A percentile compares a stretch with the other conserved stretches of the same genome.
phyloP scores from a whole-genome alignment of 305 asterid species.

The Ajuga reptans region DNA sequence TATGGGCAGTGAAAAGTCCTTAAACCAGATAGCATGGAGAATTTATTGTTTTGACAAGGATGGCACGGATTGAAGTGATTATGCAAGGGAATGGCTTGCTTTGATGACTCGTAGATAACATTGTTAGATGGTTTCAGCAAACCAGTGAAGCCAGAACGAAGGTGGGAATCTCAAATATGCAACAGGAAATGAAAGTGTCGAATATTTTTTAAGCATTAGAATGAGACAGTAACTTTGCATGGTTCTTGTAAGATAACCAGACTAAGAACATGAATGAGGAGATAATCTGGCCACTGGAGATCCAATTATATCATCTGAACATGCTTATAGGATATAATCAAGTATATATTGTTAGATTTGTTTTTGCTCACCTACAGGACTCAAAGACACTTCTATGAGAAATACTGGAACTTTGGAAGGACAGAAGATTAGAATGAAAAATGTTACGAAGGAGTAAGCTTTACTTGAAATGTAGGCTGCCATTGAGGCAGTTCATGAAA shows the following conservation, averaged over 20 bases:
- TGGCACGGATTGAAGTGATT: background rate
- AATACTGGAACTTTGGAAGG: background rate
- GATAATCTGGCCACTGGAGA: background rate
- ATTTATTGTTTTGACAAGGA: background rate
- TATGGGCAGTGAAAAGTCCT: background rate
- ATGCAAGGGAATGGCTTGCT: background rate
- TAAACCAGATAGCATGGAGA: background rate
- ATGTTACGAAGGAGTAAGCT: background rate
- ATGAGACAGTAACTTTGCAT: background rate
- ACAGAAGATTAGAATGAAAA: background rate
- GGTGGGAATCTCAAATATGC: background rate
- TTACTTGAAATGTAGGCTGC: background rate
- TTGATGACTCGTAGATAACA: background rate
- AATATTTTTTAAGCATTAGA: background rate
- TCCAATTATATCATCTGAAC: background rate
- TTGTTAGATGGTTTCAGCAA: background rate
- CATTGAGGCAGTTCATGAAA: background rate
- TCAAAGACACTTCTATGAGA: background rate
- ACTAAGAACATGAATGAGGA: background rate
- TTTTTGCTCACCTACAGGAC: background rate
- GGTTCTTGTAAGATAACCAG: background rate
- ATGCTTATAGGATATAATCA: background rate
- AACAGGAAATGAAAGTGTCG: background rate
- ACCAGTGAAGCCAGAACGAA: background rate
- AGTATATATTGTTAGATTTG: background rate